These are phyloP conservation scores for Vigna nakashimae DNA, from an alignment of 306 rosid genomes.

Conservation along the genomic window DNA sequence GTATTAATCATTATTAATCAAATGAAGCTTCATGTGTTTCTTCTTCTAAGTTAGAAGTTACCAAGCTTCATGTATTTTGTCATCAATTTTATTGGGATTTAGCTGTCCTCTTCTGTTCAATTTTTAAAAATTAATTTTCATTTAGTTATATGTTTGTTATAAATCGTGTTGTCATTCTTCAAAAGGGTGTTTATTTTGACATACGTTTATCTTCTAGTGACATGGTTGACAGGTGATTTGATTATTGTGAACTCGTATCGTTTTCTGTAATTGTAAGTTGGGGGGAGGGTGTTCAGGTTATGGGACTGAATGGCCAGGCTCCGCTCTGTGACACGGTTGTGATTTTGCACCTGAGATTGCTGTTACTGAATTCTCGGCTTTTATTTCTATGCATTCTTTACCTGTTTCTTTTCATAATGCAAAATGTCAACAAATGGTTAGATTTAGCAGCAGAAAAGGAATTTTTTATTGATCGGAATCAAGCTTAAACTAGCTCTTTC, in stretches of 20 bases:
- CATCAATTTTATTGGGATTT: background rate
- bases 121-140: background rate
- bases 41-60: background rate
- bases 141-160: background rate
- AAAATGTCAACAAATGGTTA: background rate
- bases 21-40: background rate
- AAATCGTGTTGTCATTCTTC: background rate
- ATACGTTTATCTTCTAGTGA: background rate
- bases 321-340: background rate
- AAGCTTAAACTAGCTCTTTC: background rate
- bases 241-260: background rate
- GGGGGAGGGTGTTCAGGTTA: background rate
- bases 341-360: background rate
- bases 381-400: background rate
- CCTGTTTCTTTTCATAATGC: background rate
- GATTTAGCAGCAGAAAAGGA: background rate
- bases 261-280: background rate
- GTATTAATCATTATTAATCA: constrained; percentile 2
- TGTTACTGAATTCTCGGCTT: background rate
- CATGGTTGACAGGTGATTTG: background rate
- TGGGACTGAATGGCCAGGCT: background rate
- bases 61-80: background rate
- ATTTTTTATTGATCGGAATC: background rate
- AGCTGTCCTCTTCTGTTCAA: background rate
- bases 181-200: background rate